phyloP scores from a whole-genome alignment of 2,329 filamentous ascomycete species.

The Paracoccidioides lutzii region DNA sequence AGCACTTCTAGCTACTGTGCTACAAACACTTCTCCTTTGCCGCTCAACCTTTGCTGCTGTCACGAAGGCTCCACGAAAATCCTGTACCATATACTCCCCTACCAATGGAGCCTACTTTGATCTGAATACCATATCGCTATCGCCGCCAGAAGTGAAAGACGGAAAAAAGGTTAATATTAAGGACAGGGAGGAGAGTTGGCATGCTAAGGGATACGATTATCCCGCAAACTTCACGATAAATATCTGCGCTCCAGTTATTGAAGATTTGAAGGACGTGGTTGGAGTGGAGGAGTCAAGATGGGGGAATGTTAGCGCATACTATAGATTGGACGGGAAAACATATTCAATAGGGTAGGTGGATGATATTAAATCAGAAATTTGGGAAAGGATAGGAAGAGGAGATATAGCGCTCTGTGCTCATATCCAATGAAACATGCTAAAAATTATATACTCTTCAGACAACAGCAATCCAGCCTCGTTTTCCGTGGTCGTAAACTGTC shows the following conservation, averaged over 20 bases:
- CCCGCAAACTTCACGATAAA: conserved; percentile 40
- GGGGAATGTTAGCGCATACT: conserved; percentile 39
- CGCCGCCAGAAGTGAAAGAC: conserved; percentile 32
- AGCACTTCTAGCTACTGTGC: conserved; percentile 17
- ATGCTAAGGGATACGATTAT: conserved; percentile 38
- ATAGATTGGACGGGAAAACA: conserved; percentile 29
- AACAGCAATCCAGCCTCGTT: conserved; percentile 33
- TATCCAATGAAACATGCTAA: neutral
- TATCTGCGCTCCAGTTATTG: conserved; percentile 38
- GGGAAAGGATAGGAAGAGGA: neutral
- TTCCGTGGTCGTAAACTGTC: conserved; percentile 50
- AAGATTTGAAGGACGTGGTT: conserved; percentile 34
- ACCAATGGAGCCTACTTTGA: conserved; percentile 52
- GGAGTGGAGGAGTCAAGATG: conserved; percentile 30
- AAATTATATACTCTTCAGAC: conserved; percentile 17
- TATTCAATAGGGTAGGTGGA: conserved; percentile 35
- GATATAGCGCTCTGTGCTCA: neutral
- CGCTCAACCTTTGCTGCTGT: conserved; percentile 23
- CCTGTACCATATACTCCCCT: conserved; percentile 51
- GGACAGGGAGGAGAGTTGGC: conserved; percentile 34
- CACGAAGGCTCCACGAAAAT: conserved; percentile 32
- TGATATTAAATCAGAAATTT: neutral
- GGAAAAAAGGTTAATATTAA: conserved; percentile 28
- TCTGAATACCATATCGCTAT: conserved; percentile 44
- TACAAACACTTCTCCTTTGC: conserved; percentile 22